Base-by-base conservation (phyloP, 345 rosid genomes). In the Lumnitzera racemosa region DNA sequence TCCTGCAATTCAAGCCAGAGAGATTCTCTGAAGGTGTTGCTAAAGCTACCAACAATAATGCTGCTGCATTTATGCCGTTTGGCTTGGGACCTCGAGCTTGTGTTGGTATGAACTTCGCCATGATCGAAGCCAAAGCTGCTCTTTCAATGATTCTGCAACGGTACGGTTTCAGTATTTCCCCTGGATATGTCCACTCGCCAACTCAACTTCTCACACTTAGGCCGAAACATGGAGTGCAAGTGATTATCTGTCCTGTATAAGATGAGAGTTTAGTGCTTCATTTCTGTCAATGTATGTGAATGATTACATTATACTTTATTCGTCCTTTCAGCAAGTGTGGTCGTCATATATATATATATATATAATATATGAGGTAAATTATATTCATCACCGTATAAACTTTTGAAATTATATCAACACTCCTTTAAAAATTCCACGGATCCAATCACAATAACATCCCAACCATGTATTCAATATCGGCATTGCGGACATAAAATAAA, bases 101-200 rank as follows among this genome's bases (percentile, higher is more conserved):
- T 12, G 79, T 70, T 5, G 80, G 87, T 16, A 58, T 58, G 55
- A 77, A 66, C 64, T 75, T 68, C 7, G 79, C 76, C 1, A 29
- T 29, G 10, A 63, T 66, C 4, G 76, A 82, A 66, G 69, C 61
- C 20, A 80, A 80, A 72, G 53, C 61, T 55, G 76, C 79, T 15
- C 78, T 82, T 31, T 68, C 78, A 0, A 75, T 77, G 79, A 82
- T 80, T 71, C 69, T 80, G 67, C 88, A 75, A 51, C 66, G 71
- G 16, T 77, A 73, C 68, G 68, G 49, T 47, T 62, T 80, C 49
- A 62, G 67, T 10, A 59, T 75, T 24, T 78, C 83, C 3, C 78
- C 80, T 5, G 67, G 54, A 13, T 78, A 78, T 20, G 67, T 72
- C 7, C 83, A 80, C 67, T 71, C 81, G 5, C 84, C 78, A 0